Evolutionary conservation across 805 yeast genomes (phyloP), one percentile per base, ranked within the genome.

Genomic region (Candida sithepensis): DNA sequence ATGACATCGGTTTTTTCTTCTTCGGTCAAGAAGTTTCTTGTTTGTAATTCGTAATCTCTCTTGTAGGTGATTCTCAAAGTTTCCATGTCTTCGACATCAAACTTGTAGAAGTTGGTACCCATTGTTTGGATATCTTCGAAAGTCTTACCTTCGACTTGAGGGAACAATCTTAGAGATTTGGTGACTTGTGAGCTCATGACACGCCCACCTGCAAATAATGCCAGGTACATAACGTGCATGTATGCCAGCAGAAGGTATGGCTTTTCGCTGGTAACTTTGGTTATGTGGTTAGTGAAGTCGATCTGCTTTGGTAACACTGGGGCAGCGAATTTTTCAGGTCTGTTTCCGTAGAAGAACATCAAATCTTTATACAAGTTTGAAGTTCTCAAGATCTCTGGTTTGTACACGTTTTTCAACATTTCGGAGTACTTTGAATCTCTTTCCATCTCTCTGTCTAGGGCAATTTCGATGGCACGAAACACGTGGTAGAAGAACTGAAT

Each of bases 191-290:
- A 81, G 50, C 84, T 71, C 79, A 88, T 75, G 30, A 88, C 72
- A 52, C 82, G 73, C 16, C 95, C 96, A 43, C 96, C 96, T 2
- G 96, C 96, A 69, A 88, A 88, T 43, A 88, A 74, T 0, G 94
- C 96, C 60, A 88, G 69, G 66, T 88, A 88, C 80, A 88, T 75
- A 42, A 86, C 94, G 63, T 88, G 96, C 70, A 88, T 79, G 65
- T 88, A 88, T 4, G 96, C 94, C 41, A 88, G 70, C 33, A 88
- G 65, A 19, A 86, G 65, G 55, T 85, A 79, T 7, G 96, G 96
- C 59, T 84, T 82, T 40, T 76, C 81, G 39, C 60, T 60, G 32
- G 85, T 76, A 8, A 73, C 74, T 42, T 67, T 62, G 34, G 71
- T 67, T 47, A 88, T 85, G 61, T 84, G 89, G 34, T 82, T 64